Evolutionary conservation across 257 asterid species (phyloP), one percentile per base, ranked within the genome.

Genomic region (Penstemon eatonii): DNA sequence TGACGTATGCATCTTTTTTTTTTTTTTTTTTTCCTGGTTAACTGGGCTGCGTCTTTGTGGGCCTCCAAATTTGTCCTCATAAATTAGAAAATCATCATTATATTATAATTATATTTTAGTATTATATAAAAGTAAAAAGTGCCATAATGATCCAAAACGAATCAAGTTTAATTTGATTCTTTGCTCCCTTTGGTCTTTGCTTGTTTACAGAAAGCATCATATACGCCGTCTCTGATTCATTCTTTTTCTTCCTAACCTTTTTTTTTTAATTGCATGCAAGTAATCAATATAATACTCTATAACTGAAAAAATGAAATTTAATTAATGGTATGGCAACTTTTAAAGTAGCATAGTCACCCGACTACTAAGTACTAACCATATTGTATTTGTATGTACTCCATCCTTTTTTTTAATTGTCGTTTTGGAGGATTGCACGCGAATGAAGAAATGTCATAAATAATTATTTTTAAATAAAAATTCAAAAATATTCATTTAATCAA

Each of bases 201-300:
- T 74, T 75, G 65, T 52, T 63, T 67, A 40, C 40, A 60, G 13
- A 76, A 70, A 81, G 63, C 74, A 75, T 39, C 81, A 87, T 56
- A 75, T 80, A 77, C 78, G 73, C 73, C 70, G 64, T 65, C 80
- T 68, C 75, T 64, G 41, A 73, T 84, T 67, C 76, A 71, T 65
- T 59, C 58, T 67, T 79, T 52, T 46, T 78, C 49, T 66, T 65
- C 5, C 8, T 47, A 54, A 12, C 44, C 45, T 2, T 51, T 56
- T 7, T 41, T 11, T 11, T 60, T 52, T 33, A 33, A 9, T 33
- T 54, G 43, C 25, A 45, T 63, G 74, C 52, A 50, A 59, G 36
- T 41, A 50, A 18, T 66, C 3, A 44, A 59, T 60, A 60, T 3
- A n/a, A 33, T 11, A 19, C 25, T 3, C 0, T 1, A 2, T 8